Percentiles rank a stretch among this genome's conserved stretches.
phyloP scores from a whole-genome alignment of 2,329 filamentous ascomycete species.

The Monosporascus sp. region DNA sequence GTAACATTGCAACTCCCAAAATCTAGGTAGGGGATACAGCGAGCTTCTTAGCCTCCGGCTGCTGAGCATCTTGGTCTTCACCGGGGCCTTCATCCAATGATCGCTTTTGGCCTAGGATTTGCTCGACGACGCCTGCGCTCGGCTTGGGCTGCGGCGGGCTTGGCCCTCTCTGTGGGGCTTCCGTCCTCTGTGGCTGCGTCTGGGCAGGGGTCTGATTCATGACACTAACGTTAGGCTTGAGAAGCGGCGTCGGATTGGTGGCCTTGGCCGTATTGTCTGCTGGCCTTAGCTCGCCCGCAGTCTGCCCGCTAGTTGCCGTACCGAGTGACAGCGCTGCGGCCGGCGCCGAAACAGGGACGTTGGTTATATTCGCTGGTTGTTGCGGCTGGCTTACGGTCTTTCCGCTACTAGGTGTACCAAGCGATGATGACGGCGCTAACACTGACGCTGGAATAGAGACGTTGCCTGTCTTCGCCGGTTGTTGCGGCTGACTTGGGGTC shows the following conservation, averaged over 20 bases:
- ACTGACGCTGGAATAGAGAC: not conserved
- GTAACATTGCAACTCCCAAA: no score
- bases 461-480: constrained; percentile 1
- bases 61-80: constrained; percentile 12
- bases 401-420: not conserved
- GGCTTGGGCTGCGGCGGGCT: not conserved
- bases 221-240: not conserved
- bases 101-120: constrained; percentile 20
- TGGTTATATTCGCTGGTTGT: constrained; percentile 2
- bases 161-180: constrained; percentile 5
- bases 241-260: not conserved
- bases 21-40: constrained; percentile 10
- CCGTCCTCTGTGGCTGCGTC: not conserved
- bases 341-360: not conserved
- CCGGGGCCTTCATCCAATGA: constrained; percentile 16
- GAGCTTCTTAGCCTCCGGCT: constrained; percentile 22
- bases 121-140: constrained; percentile 22
- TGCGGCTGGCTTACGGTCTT: not conserved
- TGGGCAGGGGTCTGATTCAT: not conserved
- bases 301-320: not conserved
- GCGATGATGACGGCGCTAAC: constrained; percentile 5
- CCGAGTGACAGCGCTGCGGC: constrained; percentile 5
- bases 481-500: not conserved
- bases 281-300: not conserved
- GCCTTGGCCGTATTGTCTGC: not conserved